These are phyloP conservation scores for Galerina sulciceps DNA, from an alignment of 768 basidiomycete genomes.

Conservation along the genomic window DNA sequence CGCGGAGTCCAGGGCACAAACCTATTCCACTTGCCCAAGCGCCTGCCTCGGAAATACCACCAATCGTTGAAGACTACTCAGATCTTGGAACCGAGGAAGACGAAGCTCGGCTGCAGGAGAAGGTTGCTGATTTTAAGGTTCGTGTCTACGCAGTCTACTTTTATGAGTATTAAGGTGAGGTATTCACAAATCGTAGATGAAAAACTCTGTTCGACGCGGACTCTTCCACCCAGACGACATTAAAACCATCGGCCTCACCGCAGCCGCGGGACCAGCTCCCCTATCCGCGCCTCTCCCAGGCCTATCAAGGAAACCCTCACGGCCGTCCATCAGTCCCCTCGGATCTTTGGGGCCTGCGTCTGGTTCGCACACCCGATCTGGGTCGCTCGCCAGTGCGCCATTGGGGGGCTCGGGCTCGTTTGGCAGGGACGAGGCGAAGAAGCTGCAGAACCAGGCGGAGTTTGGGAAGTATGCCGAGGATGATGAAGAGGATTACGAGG, in stretches of 20 bases:
- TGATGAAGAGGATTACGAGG: constrained; percentile 92
- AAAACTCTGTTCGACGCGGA: constrained; percentile 71
- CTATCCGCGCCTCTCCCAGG: constrained; percentile 70
- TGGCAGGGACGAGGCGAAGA: constrained; percentile 66
- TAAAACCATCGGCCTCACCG: constrained; percentile 67
- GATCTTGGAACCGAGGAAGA: constrained; percentile 85
- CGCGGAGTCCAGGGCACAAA: constrained; percentile 64
- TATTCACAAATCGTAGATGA: constrained; percentile 46
- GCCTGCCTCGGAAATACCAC: constrained; percentile 62
- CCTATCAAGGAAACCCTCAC: constrained; percentile 55
- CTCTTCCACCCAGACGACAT: constrained; percentile 92
- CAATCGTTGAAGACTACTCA: constrained; percentile 90
- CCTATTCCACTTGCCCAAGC: constrained; percentile 60
- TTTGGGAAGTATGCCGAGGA: constrained; percentile 88
- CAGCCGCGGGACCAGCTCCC: constrained; percentile 54
- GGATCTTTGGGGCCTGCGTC: constrained; percentile 32
- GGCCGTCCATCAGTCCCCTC: constrained; percentile 44
- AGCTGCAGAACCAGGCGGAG: constrained; percentile 59
- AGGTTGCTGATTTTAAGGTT: constrained; percentile 86
- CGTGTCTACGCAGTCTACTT: constrained; percentile 8
- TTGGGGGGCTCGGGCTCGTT: constrained; percentile 58
- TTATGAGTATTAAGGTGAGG: not conserved
- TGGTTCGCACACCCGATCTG: constrained; percentile 58
- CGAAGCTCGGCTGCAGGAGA: constrained; percentile 66
- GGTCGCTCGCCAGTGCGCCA: constrained; percentile 51